Evolutionary conservation across 495 filamentous ascomycete species (phyloP).

Genomic region (Penicillium egyptiacum): DNA sequence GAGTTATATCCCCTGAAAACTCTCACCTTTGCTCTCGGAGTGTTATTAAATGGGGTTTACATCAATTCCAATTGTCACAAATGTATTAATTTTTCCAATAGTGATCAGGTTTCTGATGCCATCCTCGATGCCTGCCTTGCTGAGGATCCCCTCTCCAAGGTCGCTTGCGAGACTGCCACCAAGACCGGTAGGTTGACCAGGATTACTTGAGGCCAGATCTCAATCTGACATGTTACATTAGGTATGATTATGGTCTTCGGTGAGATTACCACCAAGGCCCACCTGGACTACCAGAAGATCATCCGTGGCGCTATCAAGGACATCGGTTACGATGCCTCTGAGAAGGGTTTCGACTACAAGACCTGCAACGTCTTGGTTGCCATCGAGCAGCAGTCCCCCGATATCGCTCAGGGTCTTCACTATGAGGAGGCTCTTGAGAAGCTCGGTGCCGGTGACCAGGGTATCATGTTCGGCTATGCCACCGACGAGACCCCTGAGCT

Average conservation of each 20-base stretch:
- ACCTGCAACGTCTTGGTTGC: slow-evolving; percentile 97
- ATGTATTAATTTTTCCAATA: slow-evolving; percentile 31
- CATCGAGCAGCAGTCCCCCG: slow-evolving; percentile 98
- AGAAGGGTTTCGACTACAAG: slow-evolving; percentile 99
- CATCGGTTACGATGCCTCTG: slow-evolving; percentile 94
- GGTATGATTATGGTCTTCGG: slow-evolving; percentile 99
- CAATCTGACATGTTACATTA: slow-evolving; percentile 27
- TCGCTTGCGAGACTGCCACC: slow-evolving; percentile 97
- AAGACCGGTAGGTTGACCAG: slow-evolving; percentile 71
- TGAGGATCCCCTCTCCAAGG: slow-evolving; percentile 95
- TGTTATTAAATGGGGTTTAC: not conserved
- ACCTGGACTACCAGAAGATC: slow-evolving; percentile 95
- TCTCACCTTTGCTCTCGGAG: slow-evolving; percentile 2
- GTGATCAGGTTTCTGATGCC: slow-evolving; percentile 97
- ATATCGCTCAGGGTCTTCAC: slow-evolving; percentile 98
- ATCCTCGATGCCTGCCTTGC: slow-evolving; percentile 95
- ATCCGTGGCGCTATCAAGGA: slow-evolving; percentile 95
- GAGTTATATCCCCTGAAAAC: slow-evolving; percentile 31
- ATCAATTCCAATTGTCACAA: not conserved
- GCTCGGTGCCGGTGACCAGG: slow-evolving; percentile 98
- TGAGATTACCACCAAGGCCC: slow-evolving; percentile 97
- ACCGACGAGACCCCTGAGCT: slow-evolving; percentile 98
- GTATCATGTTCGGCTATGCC: slow-evolving; percentile 99
- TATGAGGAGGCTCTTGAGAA: slow-evolving; percentile 96
- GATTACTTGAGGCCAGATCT: slow-evolving; percentile 8